A percentile compares a stretch with the other conserved stretches of the same genome.
These are phyloP conservation scores for Dactylonectria macrodidyma DNA, from an alignment of 2,329 filamentous ascomycete species.

Conservation along the genomic window DNA sequence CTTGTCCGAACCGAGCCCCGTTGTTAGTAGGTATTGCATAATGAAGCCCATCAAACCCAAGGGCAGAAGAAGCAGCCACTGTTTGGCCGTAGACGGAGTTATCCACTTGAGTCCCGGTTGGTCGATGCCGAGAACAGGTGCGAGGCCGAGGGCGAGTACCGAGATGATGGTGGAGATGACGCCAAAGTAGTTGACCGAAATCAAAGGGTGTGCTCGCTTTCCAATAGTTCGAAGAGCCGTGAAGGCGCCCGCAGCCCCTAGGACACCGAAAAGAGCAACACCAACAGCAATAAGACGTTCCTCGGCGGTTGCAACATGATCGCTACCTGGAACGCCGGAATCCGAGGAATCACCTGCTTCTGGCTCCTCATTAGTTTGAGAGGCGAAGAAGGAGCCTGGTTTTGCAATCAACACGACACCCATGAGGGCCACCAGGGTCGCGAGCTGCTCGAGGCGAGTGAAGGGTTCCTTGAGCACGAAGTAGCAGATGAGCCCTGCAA, in stretches of 20 bases:
- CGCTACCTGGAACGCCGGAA: conserved; percentile 47
- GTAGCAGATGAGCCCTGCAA: conserved; percentile 86
- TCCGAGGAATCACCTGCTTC: conserved; percentile 37
- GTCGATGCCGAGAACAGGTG: conserved; percentile 59
- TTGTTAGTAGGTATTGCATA: conserved; percentile 89
- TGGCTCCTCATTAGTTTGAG: conserved; percentile 37
- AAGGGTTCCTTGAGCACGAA: conserved; percentile 83
- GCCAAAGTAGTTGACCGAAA: conserved; percentile 89
- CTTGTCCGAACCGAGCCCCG: conserved; percentile 81
- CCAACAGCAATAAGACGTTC: conserved; percentile 80
- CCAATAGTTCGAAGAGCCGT: conserved; percentile 86
- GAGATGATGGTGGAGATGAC: conserved; percentile 79
- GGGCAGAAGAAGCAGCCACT: conserved; percentile 79
- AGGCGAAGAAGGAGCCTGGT: conserved; percentile 71
- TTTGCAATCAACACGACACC: conserved; percentile 89
- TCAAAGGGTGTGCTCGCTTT: conserved; percentile 83
- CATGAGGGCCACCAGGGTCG: conserved; percentile 79
- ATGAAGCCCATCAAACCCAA: conserved; percentile 83
- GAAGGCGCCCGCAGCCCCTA: conserved; percentile 82
- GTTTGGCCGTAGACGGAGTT: conserved; percentile 56
- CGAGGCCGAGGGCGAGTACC: conserved; percentile 69
- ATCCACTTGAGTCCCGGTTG: conserved; percentile 64
- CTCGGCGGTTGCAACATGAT: conserved; percentile 65
- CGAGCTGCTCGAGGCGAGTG: conserved; percentile 82
- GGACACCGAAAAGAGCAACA: conserved; percentile 81